Evolutionary conservation across 192 early-diverging fungal genomes (phyloP).

Genomic region (Backusella sp.): DNA sequence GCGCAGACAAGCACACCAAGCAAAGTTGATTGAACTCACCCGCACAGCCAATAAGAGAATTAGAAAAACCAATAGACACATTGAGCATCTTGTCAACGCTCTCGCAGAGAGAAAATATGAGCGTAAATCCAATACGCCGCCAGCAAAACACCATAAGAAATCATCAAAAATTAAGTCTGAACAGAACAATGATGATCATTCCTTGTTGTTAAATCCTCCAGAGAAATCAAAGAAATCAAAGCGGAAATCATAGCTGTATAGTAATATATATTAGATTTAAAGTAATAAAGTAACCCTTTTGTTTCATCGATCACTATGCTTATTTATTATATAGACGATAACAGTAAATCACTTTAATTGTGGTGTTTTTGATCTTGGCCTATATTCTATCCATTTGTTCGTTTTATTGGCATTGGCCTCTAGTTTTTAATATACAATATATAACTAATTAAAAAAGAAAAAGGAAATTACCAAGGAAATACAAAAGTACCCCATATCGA

Average conservation of each 20-base stretch:
- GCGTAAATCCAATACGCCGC: background rate
- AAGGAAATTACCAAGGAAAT: too few relatives aligned
- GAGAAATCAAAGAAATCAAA: background rate
- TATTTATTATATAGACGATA: too few relatives aligned
- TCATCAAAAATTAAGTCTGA: background rate
- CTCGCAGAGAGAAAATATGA: background rate
- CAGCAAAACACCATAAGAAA: background rate
- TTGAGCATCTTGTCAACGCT: background rate
- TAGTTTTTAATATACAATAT: too few relatives aligned
- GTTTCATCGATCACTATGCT: too few relatives aligned
- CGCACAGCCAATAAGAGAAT: background rate
- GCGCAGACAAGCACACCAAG: constrained; percentile 2
- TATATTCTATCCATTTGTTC: background rate
- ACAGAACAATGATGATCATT: background rate
- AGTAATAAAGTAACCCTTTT: background rate
- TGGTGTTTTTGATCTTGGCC: background rate
- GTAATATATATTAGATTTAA: too few relatives aligned
- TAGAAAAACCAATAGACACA: background rate
- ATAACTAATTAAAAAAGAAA: too few relatives aligned
- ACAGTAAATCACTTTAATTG: too few relatives aligned
- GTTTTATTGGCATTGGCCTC: background rate
- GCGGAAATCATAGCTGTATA: background rate
- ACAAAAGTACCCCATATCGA: too few relatives aligned
- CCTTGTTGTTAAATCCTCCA: background rate
- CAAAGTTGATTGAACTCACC: background rate